A percentile compares a stretch with the other conserved stretches of the same genome.
These are phyloP conservation scores for Parmales sp. DNA, from an alignment of 108 stramenopile species.

Conservation along the genomic window DNA sequence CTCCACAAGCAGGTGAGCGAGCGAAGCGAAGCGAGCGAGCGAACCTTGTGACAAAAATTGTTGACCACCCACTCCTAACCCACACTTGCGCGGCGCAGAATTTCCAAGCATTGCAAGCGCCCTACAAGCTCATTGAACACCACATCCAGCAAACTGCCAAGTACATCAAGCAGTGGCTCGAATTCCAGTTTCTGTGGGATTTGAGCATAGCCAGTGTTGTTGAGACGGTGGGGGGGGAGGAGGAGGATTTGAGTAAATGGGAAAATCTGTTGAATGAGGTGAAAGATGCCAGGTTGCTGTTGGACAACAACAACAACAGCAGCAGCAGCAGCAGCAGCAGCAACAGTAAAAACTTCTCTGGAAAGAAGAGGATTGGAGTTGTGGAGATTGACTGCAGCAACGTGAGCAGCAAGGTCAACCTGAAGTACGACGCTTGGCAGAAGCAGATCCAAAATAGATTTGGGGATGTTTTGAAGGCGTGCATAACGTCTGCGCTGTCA, in stretches of 20 bases:
- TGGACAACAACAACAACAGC: slow-evolving; percentile 71
- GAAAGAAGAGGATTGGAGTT: slow-evolving; percentile 59
- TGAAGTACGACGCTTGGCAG: slow-evolving; percentile 97
- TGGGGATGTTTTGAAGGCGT: slow-evolving; percentile 58
- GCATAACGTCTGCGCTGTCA: slow-evolving; percentile 48
- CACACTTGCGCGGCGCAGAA: too few relatives aligned
- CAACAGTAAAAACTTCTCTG: too few relatives aligned
- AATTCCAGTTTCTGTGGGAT: slow-evolving; percentile 92
- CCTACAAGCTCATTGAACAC: slow-evolving; percentile 58
- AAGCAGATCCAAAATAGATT: slow-evolving; percentile 83
- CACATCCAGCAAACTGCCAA: slow-evolving; percentile 49
- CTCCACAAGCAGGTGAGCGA: too few relatives aligned
- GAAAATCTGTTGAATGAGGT: slow-evolving; percentile 68
- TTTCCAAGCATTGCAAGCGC: too few relatives aligned
- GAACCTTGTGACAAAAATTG: too few relatives aligned
- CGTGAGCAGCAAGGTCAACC: slow-evolving; percentile 81
- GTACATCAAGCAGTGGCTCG: slow-evolving; percentile 82
- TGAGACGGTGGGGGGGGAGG: slow-evolving; percentile 62
- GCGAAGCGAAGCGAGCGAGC: too few relatives aligned
- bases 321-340: too few relatives aligned
- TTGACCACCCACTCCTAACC: too few relatives aligned
- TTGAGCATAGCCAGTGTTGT: slow-evolving; percentile 71
- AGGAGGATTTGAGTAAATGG: slow-evolving; percentile 77
- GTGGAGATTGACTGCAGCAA: slow-evolving; percentile 76
- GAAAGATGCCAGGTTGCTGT: slow-evolving; percentile 61